phyloP scores from a whole-genome alignment of 768 basidiomycete species.

The Collybiopsis confluens region DNA sequence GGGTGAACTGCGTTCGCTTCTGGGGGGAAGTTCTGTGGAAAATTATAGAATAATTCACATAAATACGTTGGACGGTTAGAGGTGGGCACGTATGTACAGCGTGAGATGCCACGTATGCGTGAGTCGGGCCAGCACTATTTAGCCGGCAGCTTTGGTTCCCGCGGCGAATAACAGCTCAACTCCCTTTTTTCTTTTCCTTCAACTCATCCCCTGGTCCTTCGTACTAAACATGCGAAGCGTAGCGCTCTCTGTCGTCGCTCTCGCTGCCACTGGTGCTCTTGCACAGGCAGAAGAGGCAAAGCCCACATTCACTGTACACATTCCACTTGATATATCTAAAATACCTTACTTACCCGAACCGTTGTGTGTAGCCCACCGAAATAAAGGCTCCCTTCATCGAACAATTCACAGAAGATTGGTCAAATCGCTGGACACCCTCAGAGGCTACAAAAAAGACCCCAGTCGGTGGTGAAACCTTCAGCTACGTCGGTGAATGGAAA shows the following conservation, averaged over 20 bases:
- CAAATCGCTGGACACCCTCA: conserved; percentile 91
- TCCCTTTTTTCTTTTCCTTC: conserved; percentile 19
- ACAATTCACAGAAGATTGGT: conserved; percentile 92
- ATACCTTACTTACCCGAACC: conserved; percentile 6
- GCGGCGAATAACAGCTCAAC: conserved; percentile 5
- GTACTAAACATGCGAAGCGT: conserved; percentile 80
- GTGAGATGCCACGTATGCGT: conserved; percentile 5
- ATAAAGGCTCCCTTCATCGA: conserved; percentile 91
- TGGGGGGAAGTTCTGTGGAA: too few species aligned
- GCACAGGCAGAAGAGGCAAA: conserved; percentile 60
- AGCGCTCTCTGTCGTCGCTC: conserved; percentile 73
- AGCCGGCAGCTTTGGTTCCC: background rate
- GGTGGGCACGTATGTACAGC: too few species aligned
- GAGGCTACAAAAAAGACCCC: conserved; percentile 98
- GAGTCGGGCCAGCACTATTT: background rate
- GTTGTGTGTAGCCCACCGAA: conserved; percentile 72
- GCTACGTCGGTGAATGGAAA: conserved; percentile 95
- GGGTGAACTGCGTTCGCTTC: too few species aligned
- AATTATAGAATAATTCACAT: too few species aligned
- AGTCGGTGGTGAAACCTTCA: conserved; percentile 92
- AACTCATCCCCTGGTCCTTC: conserved; percentile 52
- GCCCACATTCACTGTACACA: conserved; percentile 64
- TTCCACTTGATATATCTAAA: background rate
- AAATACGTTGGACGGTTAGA: too few species aligned
- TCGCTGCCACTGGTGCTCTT: conserved; percentile 60